A percentile compares a stretch with the other conserved stretches of the same genome.
Evolutionary conservation across 306 rosid species (phyloP).

Genomic region (Albizia julibrissin): DNA sequence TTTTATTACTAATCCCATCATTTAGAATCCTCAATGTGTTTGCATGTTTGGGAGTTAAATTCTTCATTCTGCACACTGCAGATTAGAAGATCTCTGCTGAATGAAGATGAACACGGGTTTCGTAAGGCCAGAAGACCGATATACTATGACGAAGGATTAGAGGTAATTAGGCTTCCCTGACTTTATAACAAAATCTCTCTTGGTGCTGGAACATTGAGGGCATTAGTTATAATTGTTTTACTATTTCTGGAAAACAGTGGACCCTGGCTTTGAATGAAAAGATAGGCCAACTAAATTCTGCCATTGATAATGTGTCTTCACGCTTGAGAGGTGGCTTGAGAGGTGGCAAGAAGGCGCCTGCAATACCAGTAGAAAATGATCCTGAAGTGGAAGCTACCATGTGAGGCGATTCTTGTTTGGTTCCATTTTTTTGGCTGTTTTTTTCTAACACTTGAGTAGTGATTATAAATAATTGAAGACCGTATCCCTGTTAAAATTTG

Average conservation of each 20-base stretch:
- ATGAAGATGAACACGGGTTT: slow-evolving; percentile 90
- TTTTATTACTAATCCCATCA: not conserved
- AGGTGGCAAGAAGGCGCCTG: slow-evolving; percentile 68
- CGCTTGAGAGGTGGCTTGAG: slow-evolving; percentile 52
- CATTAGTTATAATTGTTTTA: slow-evolving; percentile 13
- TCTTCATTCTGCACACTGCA: slow-evolving; percentile 39
- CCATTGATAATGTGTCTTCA: slow-evolving; percentile 93
- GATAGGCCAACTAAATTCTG: slow-evolving; percentile 86
- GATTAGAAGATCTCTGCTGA: slow-evolving; percentile 85
- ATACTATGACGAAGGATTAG: slow-evolving; percentile 91
- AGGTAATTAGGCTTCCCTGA: slow-evolving; percentile 49
- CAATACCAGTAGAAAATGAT: slow-evolving; percentile 58
- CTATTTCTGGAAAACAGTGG: slow-evolving; percentile 54
- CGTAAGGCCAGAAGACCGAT: slow-evolving; percentile 81
- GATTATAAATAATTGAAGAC: not conserved
- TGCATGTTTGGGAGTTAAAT: slow-evolving; percentile 8
- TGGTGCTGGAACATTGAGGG: slow-evolving; percentile 16
- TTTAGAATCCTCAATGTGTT: not conserved
- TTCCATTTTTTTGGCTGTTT: not conserved
- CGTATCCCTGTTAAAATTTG: slow-evolving; percentile 12
- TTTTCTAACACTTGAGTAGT: slow-evolving; percentile 29
- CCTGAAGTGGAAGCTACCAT: slow-evolving; percentile 79
- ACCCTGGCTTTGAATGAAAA: slow-evolving; percentile 82
- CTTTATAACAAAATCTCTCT: slow-evolving; percentile 10
- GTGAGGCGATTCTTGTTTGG: slow-evolving; percentile 38